These are phyloP conservation scores for Saccharum hybrid DNA, from an alignment of 202 grass and related monocot genomes.

Conservation along the genomic window DNA sequence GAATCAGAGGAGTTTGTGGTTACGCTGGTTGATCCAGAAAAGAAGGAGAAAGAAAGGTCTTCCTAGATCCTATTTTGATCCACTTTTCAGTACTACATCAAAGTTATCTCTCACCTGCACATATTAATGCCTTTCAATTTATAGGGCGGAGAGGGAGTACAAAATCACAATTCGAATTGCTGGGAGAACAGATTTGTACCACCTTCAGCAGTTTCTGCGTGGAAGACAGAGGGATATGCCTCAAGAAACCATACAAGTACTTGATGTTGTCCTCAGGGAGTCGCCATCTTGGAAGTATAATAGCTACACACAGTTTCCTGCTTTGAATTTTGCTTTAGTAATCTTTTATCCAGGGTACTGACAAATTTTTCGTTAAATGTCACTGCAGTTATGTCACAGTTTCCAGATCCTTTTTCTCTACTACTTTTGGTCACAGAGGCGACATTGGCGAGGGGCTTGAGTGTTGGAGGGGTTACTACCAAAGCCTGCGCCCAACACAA, in stretches of 20 bases:
- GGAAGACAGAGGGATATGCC: slow-evolving; percentile 68
- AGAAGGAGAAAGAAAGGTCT: slow-evolving; percentile 49
- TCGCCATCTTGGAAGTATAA: slow-evolving; percentile 59
- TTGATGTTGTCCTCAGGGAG: slow-evolving; percentile 92
- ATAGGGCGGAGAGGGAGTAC: slow-evolving; percentile 61
- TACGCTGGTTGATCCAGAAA: slow-evolving; percentile 43
- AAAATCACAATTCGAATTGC: slow-evolving; percentile 70
- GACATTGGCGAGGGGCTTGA: slow-evolving; percentile 75
- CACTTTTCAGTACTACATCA: neutral
- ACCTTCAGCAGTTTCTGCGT: slow-evolving; percentile 67
- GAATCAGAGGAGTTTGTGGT: slow-evolving; percentile 57
- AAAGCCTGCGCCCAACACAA: slow-evolving; percentile 82
- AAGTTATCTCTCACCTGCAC: neutral
- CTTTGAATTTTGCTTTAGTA: neutral
- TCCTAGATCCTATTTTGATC: neutral
- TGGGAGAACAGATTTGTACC: slow-evolving; percentile 59
- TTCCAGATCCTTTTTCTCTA: slow-evolving; percentile 78
- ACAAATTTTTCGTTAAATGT: neutral
- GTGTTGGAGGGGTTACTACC: slow-evolving; percentile 90
- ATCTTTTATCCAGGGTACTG: neutral
- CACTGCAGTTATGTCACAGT: slow-evolving; percentile 63
- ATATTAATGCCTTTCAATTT: neutral
- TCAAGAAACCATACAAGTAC: slow-evolving; percentile 76
- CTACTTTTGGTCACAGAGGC: slow-evolving; percentile 40
- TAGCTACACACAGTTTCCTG: neutral